Evolutionary conservation across 1,284 basidiomycete genomes (phyloP), one percentile per base, ranked within the genome.

Genomic region (Tranzscheliella williamsii): DNA sequence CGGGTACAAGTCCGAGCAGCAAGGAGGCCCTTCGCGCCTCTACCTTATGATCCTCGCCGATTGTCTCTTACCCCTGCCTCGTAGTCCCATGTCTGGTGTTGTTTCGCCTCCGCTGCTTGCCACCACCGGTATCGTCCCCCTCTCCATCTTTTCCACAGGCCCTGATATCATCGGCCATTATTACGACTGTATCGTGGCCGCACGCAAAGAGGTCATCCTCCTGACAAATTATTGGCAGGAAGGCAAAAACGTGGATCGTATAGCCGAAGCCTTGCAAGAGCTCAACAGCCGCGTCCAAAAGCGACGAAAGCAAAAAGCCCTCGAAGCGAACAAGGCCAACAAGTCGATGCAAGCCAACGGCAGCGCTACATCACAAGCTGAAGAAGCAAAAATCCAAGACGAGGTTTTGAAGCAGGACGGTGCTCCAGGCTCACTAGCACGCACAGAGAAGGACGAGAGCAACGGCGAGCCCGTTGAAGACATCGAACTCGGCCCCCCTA

Each of bases 141-240:
- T 73, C 16, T 70, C 72, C 40, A 71, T 76, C 55, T 73, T 76
- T 31, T 72, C 67, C 13, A 76, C 74, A 0, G 74, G 74, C 9
- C 74, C 74, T 4, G 73, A 76, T 38, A 76, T 76, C 62, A 75
- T 76, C 37, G 64, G 67, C 4, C 74, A 76, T 43, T 76, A 76
- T 50, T 73, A 70, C 38, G 70, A 76, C 41, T 76, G 74, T 56
- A 76, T 76, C 51, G 62, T 76, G 17, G 61, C 63, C 1, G 74
- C 74, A 8, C 50, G 64, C 26, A 47, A 57, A 12, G 74, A 76
- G 38, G 74, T 76, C 27, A 58, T 76, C 13, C 64, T 75, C n/a
- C 62, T 76, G 22, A 76, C 74, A 22, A 76, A 76, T 46, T 76
- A 76, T 49, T 76, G 74, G 74, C 74, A 76, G 34, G 67, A 54